These are phyloP conservation scores for Fraxinus sp. DNA, from an alignment of 305 asterid genomes.

Conservation along the genomic window DNA sequence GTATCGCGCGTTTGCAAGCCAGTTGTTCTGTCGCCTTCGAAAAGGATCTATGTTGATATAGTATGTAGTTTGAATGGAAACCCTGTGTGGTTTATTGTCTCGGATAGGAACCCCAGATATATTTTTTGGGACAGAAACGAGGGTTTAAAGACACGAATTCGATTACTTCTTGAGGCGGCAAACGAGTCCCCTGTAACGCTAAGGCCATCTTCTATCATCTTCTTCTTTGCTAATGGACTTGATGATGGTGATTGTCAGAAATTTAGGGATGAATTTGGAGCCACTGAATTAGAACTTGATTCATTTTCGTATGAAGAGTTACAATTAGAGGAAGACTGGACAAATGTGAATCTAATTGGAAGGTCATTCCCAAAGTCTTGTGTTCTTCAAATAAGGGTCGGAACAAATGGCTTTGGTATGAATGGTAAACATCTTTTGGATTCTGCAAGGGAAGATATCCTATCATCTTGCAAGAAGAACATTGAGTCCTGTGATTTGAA, in stretches of 20 bases:
- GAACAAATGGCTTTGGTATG: constrained; percentile 16
- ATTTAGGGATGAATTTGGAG: constrained; percentile 53
- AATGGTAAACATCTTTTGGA: constrained; percentile 21
- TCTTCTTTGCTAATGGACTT: constrained; percentile 74
- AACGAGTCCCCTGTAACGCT: constrained; percentile 50
- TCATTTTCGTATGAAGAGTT: constrained; percentile 41
- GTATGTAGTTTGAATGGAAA: constrained; percentile 66
- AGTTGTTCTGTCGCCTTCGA: constrained; percentile 36
- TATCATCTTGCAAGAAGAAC: constrained; percentile 32
- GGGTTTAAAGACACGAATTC: constrained; percentile 50
- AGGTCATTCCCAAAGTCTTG: constrained; percentile 59
- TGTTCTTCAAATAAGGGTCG: constrained; percentile 50
- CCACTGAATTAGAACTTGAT: constrained; percentile 37
- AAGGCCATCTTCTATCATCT: constrained; percentile 58
- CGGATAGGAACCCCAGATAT: constrained; percentile 70
- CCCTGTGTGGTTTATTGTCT: constrained; percentile 88
- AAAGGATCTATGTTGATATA: constrained; percentile 56
- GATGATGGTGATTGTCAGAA: constrained; percentile 36
- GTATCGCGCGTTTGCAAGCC: constrained; percentile 85
- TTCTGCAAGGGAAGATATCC: constrained; percentile 14
- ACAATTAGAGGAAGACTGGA: constrained; percentile 65
- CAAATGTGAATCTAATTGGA: constrained; percentile 40
- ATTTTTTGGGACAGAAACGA: constrained; percentile 45
- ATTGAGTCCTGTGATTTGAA: constrained; percentile 27
- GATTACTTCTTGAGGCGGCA: constrained; percentile 57